A percentile compares a stretch with the other conserved stretches of the same genome.
phyloP scores from a whole-genome alignment of 2,329 filamentous ascomycete genomes.

The Paramyrothecium roridum region DNA sequence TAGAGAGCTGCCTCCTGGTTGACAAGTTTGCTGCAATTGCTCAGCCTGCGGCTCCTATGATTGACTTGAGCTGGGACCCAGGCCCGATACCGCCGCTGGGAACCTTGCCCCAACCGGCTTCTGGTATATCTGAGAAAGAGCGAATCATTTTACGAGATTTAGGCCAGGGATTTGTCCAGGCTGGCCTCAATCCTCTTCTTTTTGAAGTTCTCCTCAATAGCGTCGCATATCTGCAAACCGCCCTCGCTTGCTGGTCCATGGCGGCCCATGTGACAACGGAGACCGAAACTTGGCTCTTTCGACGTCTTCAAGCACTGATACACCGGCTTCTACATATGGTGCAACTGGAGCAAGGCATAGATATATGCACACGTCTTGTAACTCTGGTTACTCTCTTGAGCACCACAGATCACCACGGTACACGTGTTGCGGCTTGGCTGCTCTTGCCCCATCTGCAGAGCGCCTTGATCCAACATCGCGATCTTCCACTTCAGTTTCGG shows the following conservation, averaged over 20 bases:
- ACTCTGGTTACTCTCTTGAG: conserved; percentile 1
- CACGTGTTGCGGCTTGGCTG: neutral
- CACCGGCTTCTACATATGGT: conserved; percentile 1
- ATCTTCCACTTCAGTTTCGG: neutral
- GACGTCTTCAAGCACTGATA: conserved; percentile 1
- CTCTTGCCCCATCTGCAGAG: neutral
- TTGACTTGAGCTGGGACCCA: neutral
- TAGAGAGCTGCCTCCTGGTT: conserved; percentile 7
- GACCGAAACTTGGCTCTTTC: conserved; percentile 3
- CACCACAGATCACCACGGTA: conserved; percentile 2
- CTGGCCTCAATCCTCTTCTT: neutral
- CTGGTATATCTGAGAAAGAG: neutral
- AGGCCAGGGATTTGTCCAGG: neutral
- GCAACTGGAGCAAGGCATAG: neutral
- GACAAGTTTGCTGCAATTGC: conserved; percentile 7
- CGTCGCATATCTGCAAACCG: neutral
- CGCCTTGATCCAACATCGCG: neutral
- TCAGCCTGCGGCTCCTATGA: neutral
- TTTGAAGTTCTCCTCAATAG: neutral
- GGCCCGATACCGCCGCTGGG: neutral
- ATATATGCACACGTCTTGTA: conserved; percentile 1
- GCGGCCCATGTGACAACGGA: neutral
- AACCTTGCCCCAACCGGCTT: neutral
- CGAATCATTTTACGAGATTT: neutral
- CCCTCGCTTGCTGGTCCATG: neutral